A percentile compares a stretch with the other conserved stretches of the same genome.
Conservation (phyloP, 192 early-diverging fungal genomes). For the Polychytrium aggregatum region DNA sequence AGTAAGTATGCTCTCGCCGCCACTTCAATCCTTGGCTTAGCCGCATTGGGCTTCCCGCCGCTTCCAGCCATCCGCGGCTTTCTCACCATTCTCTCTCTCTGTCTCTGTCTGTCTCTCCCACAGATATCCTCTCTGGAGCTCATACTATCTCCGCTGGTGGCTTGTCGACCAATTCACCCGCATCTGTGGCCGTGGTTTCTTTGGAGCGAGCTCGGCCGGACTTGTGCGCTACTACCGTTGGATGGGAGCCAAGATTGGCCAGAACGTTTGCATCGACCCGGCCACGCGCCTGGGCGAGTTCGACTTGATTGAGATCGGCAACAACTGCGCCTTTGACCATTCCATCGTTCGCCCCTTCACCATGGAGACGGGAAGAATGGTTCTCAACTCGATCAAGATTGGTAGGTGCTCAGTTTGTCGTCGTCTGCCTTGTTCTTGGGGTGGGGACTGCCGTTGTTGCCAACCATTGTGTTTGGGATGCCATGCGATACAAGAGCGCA, state of each 20-base stretch:
- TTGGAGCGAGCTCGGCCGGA: slow-evolving; percentile 2
- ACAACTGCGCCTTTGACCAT: slow-evolving; percentile 17
- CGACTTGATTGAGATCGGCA: slow-evolving; percentile 32
- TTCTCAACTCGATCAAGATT: slow-evolving; percentile 22
- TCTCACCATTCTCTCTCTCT: too few relatives aligned
- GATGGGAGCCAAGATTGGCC: slow-evolving; percentile 24
- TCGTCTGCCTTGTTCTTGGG: neutral
- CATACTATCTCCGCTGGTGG: slow-evolving; percentile 35
- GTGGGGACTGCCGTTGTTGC: neutral
- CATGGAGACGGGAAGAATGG: slow-evolving; percentile 21
- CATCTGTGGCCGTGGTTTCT: slow-evolving; percentile 21
- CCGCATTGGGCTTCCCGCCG: too few relatives aligned
- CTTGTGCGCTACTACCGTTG: slow-evolving; percentile 16
- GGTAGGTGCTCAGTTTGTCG: slow-evolving; percentile 7
- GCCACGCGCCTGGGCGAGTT: slow-evolving; percentile 25
- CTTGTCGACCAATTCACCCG: slow-evolving; percentile 23
- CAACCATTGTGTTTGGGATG: too few relatives aligned
- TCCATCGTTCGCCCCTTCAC: slow-evolving; percentile 20
- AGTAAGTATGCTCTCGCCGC: too few relatives aligned
- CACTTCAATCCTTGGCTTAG: too few relatives aligned
- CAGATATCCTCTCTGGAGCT: slow-evolving; percentile 31
- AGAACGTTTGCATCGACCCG: slow-evolving; percentile 14
- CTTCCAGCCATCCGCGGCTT: too few relatives aligned
- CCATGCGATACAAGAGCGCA: too few relatives aligned
- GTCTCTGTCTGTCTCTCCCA: neutral